phyloP scores from a whole-genome alignment of 2,329 filamentous ascomycete genomes.

The Aspergillus sp. region DNA sequence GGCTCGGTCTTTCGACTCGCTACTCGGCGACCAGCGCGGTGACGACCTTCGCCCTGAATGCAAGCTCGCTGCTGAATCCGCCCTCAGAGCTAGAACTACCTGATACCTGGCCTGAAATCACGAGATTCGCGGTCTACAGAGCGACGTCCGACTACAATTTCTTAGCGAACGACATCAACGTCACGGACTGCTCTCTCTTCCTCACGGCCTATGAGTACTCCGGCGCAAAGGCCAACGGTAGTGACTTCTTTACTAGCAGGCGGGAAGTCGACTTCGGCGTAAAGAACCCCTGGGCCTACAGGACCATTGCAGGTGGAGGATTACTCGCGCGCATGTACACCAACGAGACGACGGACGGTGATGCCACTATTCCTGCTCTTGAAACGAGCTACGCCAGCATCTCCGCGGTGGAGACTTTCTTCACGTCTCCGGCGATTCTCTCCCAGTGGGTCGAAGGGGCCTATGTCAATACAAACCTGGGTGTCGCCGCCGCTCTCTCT shows the following conservation, averaged over 20 bases:
- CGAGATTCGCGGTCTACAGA: constrained; percentile 14
- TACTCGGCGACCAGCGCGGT: neutral
- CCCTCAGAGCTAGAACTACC: neutral
- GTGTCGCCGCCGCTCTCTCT: constrained; percentile 8
- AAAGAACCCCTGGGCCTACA: constrained; percentile 10
- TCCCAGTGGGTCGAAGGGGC: constrained; percentile 1
- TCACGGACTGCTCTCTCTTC: constrained; percentile 17
- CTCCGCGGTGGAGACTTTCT: constrained; percentile 1
- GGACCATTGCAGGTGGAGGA: too few relatives aligned
- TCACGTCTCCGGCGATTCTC: constrained; percentile 10
- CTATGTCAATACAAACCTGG: constrained; percentile 9
- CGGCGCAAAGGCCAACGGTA: constrained; percentile 12
- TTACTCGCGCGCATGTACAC: neutral
- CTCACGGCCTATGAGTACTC: constrained; percentile 14
- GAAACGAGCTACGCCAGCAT: neutral
- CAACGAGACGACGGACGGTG: neutral
- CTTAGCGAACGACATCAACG: constrained; percentile 4
- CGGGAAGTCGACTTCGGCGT: constrained; percentile 14
- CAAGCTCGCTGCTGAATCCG: neutral
- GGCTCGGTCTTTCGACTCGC: constrained; percentile 5
- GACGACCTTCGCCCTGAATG: constrained; percentile 12
- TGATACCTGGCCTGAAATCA: constrained; percentile 14
- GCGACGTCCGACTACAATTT: constrained; percentile 11
- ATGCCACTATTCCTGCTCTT: neutral
- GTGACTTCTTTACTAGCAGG: constrained; percentile 5